Evolutionary conservation across 2,329 filamentous ascomycete species (phyloP), one percentile per base, ranked within the genome.

Genomic region (Alternaria postmessia): DNA sequence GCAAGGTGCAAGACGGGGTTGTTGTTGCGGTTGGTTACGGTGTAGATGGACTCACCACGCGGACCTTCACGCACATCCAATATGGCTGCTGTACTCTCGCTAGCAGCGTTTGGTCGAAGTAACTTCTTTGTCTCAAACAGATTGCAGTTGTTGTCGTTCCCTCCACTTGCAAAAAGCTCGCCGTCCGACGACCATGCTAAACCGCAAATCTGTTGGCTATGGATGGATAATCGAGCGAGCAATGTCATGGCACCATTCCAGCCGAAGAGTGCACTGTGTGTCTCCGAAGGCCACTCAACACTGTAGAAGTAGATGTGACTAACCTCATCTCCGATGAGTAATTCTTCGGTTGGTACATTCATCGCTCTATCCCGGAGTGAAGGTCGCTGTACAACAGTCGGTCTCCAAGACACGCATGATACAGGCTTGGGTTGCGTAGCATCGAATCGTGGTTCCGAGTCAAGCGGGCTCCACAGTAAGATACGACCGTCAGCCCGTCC

Each of bases 121-220:
- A 94, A 81, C 41, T 87, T 84, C 48, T 85, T 83, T 3, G 87
- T 85, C 54, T 94, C 87, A 76, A 96, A 97, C 2, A 98, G 83
- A 68, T 89, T 91, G 73, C 94, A 96, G 3, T 88, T 79, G 72
- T 98, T 97, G 81, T 99, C 95, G 74, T 99, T 98, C 24, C 92
- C 93, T 7, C 95, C 94, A 5, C 92, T 93, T 14, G 92, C 93
- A 75, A 99, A 94, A 36, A 89, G 84, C 3, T 84, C 84, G 4
- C 93, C 93, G 70, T 92, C 88, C 3, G 83, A 82, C 4, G 93
- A 94, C 92, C 94, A 98, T 3, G 91, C 87, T n/a, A 99, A 82
- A 1, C 94, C 94, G 72, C 95, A 99, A 55, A 99, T 90, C 73
- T 98, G 94, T 78, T 97, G 93, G 1, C 85, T 87, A 75, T 98